Conservation (phyloP, 805 yeast species). For the Kluyveromyces siamensis region DNA sequence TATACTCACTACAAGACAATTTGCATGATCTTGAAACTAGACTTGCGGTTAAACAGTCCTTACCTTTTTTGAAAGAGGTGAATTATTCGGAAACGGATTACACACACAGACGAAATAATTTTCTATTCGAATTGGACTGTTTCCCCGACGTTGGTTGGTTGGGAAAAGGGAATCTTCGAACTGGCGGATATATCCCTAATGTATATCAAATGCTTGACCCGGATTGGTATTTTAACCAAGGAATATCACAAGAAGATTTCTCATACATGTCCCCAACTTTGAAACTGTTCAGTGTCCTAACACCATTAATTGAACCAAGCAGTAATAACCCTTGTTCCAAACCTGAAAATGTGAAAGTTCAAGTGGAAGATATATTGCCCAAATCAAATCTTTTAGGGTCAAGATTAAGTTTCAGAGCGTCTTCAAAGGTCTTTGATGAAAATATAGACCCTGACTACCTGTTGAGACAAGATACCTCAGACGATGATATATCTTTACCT, state of each 20-base stretch:
- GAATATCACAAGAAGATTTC: neutral
- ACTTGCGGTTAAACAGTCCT: neutral
- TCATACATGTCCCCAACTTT: neutral
- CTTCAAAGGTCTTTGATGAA: neutral
- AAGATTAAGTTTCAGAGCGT: neutral
- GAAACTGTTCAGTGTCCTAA: neutral
- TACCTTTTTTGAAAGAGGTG: slow-evolving; percentile 4
- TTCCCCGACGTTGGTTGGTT: slow-evolving; percentile 7
- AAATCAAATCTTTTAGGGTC: neutral
- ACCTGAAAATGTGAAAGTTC: neutral
- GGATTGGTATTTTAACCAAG: slow-evolving; percentile 13
- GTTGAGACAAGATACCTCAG: neutral
- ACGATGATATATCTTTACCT: neutral
- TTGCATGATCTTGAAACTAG: neutral
- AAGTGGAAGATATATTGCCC: neutral
- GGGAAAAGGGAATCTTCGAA: slow-evolving; percentile 18
- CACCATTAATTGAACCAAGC: slow-evolving; percentile 3
- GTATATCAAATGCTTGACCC: slow-evolving; percentile 17
- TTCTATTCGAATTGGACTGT: slow-evolving; percentile 28
- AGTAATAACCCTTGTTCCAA: neutral
- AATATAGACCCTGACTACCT: neutral
- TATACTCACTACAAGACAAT: slow-evolving; percentile 14
- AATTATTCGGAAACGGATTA: slow-evolving; percentile 7
- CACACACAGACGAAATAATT: slow-evolving; percentile 6
- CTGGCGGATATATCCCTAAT: slow-evolving; percentile 17